Evolutionary conservation across 352 stramenopile species (phyloP).

Genomic region (Phytophthora tentaculata): DNA sequence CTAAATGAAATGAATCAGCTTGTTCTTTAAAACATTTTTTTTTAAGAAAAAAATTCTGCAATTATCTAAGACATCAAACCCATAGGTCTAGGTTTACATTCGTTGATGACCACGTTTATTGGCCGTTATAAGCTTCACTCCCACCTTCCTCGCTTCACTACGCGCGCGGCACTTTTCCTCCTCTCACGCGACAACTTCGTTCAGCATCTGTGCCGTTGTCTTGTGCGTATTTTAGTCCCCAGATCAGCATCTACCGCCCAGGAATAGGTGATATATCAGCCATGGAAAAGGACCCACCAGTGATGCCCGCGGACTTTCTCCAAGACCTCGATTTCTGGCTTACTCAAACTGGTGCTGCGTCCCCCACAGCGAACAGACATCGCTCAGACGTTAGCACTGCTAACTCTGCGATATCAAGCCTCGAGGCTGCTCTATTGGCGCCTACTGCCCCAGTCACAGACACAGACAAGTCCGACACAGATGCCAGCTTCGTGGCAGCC

Average conservation of each 20-base stretch:
- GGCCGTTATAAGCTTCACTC: background rate
- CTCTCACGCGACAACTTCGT: background rate
- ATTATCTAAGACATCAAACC: background rate
- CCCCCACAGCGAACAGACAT: constrained; percentile 2
- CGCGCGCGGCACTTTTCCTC: constrained; percentile 2
- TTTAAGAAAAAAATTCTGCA: too few relatives aligned
- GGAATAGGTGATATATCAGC: constrained; percentile 5
- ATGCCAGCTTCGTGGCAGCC: constrained; percentile 12
- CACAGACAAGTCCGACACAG: constrained; percentile 3
- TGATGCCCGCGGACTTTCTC: constrained; percentile 34
- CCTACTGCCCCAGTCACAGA: constrained; percentile 10
- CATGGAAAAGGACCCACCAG: constrained; percentile 28
- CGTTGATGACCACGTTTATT: background rate
- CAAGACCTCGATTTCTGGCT: constrained; percentile 43
- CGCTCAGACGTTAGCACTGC: background rate
- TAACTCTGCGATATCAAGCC: constrained; percentile 6
- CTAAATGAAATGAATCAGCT: too few relatives aligned
- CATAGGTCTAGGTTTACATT: background rate
- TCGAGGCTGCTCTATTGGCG: constrained; percentile 20
- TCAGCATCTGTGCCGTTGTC: constrained; percentile 5
- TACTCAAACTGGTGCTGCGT: constrained; percentile 4
- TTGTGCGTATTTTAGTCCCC: constrained; percentile 4
- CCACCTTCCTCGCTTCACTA: constrained; percentile 2
- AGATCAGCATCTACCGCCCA: background rate
- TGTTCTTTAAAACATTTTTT: too few relatives aligned